Evolutionary conservation across 2,329 filamentous ascomycete genomes (phyloP), one percentile per base, ranked within the genome.

Genomic region (Ophidiomyces ophidiicola): DNA sequence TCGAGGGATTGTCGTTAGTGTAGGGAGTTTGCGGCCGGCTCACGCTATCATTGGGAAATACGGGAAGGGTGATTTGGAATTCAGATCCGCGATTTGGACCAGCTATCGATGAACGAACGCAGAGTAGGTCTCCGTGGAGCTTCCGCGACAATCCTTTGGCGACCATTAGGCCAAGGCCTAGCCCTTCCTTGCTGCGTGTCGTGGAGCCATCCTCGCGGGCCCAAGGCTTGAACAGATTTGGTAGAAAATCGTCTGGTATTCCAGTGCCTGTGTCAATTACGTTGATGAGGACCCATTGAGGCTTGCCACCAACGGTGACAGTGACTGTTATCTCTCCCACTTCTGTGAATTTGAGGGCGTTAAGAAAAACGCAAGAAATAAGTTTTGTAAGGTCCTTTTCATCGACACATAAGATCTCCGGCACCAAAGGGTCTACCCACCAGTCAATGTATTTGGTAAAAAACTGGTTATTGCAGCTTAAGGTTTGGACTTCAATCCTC

Each of bases 341-440:
- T 41, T 80, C 74, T 0, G 78, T 82, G 50, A 82, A 82, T 53
- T 82, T 82, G 50, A 81, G 67, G 2, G 78, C 78, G 52, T 82
- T 82, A 20, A 77, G 51, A 29, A 76, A 70, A 2, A 79, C 69
- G 46, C 74, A 77, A 3, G 74, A 78, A 2, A 79, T 69, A 49
- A 78, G 60, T 50, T 79, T 79, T 31, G 70, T 69, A 24, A 80
- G 57, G 44, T 79, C 75, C 48, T 74, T 69, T 52, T 79, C 75
- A 50, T 79, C 75, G 31, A 76, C 64, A 32, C 63, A 58, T 20
- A 68, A 48, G 3, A 57, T 60, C 24, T 68, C 64, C 2, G 66
- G 66, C n/a, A 69, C 57, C 18, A 57, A 57, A 12, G 57, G 48
- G 32, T 67, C 61, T n/a, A 69, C 64, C 28, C 57, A 61, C 66